A percentile compares a stretch with the other conserved stretches of the same genome.
These are phyloP conservation scores for Clarireedia sp. DNA, from an alignment of 2,329 filamentous ascomycete species.

Conservation along the genomic window DNA sequence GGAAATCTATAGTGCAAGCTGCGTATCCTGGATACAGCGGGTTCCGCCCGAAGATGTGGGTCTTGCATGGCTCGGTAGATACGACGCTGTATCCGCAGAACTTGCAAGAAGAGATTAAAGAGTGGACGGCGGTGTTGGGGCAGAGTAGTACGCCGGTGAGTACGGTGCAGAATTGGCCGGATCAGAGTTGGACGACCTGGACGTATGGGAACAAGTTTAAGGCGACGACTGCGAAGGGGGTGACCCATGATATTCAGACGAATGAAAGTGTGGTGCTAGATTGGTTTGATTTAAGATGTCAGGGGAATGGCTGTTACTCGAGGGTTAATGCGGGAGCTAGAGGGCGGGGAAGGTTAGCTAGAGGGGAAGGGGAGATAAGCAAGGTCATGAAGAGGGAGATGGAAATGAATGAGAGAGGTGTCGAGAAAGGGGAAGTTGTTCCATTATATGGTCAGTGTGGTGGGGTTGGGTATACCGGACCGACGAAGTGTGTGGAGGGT, in stretches of 20 bases:
- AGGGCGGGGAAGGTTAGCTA: too few relatives aligned
- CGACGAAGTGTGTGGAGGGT: background rate
- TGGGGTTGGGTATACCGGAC: background rate
- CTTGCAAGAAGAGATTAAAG: constrained; percentile 36
- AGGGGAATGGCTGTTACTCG: constrained; percentile 4
- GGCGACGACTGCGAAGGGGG: constrained; percentile 14
- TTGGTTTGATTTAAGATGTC: constrained; percentile 22
- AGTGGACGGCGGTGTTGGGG: constrained; percentile 39
- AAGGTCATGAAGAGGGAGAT: background rate
- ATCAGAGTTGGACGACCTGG: constrained; percentile 23
- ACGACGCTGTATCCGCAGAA: constrained; percentile 33
- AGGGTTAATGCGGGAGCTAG: background rate
- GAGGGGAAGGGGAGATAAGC: too few relatives aligned
- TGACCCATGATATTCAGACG: constrained; percentile 21
- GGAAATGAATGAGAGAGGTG: background rate
- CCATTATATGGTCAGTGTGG: background rate
- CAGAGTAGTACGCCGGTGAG: constrained; percentile 14
- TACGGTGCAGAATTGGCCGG: constrained; percentile 20
- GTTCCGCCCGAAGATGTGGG: constrained; percentile 9
- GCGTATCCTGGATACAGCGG: constrained; percentile 33
- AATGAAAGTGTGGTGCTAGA: constrained; percentile 16
- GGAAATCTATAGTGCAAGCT: constrained; percentile 33
- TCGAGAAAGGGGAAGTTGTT: background rate
- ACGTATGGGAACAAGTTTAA: constrained; percentile 18
- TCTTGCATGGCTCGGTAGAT: constrained; percentile 34